Conservation (phyloP, 1,284 basidiomycete genomes). For the Marasmius tenuissimus region DNA sequence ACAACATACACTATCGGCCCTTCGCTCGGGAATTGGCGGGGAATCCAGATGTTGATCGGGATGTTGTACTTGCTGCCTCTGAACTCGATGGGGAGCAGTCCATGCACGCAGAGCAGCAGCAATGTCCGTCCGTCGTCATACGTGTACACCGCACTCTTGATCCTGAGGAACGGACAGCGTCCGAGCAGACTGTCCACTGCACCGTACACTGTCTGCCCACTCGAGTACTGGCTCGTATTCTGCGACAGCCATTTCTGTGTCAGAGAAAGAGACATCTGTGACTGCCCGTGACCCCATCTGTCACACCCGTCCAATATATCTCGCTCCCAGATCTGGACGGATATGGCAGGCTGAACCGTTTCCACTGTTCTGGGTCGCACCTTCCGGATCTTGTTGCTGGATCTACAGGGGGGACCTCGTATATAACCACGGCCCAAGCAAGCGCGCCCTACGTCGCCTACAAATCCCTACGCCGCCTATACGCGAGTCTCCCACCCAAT, state of each 20-base stretch:
- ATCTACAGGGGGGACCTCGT: background rate
- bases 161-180: constrained; percentile 67
- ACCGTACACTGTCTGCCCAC: constrained; percentile 51
- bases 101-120: constrained; percentile 85
- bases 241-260: constrained; percentile 73
- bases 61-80: constrained; percentile 87
- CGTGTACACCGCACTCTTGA: constrained; percentile 96
- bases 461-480: constrained; percentile 24
- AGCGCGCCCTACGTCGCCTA: constrained; percentile 16
- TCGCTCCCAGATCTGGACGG: constrained; percentile 32
- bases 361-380: background rate
- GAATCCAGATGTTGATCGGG: constrained; percentile 88
- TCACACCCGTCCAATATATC: background rate
- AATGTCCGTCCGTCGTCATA: constrained; percentile 24
- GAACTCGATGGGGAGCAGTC: constrained; percentile 87
- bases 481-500: constrained; percentile 27
- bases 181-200: constrained; percentile 71
- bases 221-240: constrained; percentile 64
- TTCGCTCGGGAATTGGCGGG: constrained; percentile 76
- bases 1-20: constrained; percentile 94
- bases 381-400: background rate
- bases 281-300: background rate
- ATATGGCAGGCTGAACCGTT: background rate
- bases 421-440: constrained; percentile 7
- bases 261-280: constrained; percentile 23